A percentile compares a stretch with the other conserved stretches of the same genome.
Conservation (phyloP, 352 stramenopile species). For the Hyaloperonospora arabidopsidis region DNA sequence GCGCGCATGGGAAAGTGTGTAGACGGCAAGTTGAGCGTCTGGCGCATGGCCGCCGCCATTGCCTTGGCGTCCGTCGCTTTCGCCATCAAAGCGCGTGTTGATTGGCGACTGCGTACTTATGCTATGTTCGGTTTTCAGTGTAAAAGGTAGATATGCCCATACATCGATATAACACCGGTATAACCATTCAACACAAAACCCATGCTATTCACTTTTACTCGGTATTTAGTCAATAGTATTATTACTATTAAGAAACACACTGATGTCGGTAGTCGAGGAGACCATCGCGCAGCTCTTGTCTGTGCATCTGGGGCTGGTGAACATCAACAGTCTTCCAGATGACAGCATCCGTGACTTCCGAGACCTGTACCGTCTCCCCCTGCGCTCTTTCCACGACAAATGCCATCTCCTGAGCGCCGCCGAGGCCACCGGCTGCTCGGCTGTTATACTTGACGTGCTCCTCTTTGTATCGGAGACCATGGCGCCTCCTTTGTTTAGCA, state of each 20-base stretch:
- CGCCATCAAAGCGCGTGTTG: slow-evolving; percentile 4
- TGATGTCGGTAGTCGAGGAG: slow-evolving; percentile 31
- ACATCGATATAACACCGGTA: no score
- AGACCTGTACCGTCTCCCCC: slow-evolving; percentile 42
- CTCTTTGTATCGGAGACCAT: slow-evolving; percentile 77
- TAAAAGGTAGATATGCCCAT: no score
- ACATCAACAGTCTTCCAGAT: slow-evolving; percentile 9
- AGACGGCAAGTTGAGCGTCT: slow-evolving; percentile 93
- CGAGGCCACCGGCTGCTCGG: slow-evolving; percentile 41
- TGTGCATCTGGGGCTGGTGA: slow-evolving; percentile 73
- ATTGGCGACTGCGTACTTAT: slow-evolving; percentile 6
- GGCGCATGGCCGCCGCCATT: slow-evolving; percentile 62
- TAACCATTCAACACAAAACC: no score
- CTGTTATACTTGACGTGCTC: slow-evolving; percentile 63
- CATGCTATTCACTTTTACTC: no score
- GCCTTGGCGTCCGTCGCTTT: slow-evolving; percentile 43
- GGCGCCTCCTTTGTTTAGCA: slow-evolving; percentile 41
- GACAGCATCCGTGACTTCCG: slow-evolving; percentile 34
- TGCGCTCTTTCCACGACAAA: slow-evolving; percentile 38
- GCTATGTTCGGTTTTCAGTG: slow-evolving; percentile 1
- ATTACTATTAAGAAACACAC: no score
- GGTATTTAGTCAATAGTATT: no score
- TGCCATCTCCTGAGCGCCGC: slow-evolving; percentile 39
- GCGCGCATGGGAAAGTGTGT: slow-evolving; percentile 95
- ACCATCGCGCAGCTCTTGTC: slow-evolving; percentile 69